Conservation (phyloP, 805 yeast genomes). For the Blastobotrys robertii region DNA sequence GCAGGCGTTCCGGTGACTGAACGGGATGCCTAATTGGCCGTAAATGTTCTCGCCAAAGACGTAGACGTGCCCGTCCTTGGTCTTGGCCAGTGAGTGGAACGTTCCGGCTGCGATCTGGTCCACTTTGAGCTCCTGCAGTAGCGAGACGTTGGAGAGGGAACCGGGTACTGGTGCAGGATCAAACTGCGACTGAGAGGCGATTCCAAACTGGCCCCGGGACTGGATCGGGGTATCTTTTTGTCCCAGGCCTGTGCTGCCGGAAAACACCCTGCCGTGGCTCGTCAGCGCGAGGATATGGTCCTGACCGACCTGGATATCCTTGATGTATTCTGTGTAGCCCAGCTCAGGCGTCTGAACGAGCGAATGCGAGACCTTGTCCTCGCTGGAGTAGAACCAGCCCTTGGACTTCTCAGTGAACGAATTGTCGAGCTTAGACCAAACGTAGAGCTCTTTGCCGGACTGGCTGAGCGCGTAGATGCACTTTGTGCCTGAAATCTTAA, state of each 20-base stretch:
- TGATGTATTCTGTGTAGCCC: constrained; percentile 39
- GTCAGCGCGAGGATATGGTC: constrained; percentile 61
- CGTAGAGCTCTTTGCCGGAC: constrained; percentile 30
- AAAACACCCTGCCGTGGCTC: constrained; percentile 48
- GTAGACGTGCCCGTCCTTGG: constrained; percentile 58
- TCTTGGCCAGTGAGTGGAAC: constrained; percentile 63
- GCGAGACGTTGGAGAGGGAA: constrained; percentile 43
- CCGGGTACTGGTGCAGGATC: constrained; percentile 42
- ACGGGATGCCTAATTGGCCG: constrained; percentile 78
- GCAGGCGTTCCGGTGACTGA: constrained; percentile 53
- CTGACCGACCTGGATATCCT: constrained; percentile 50
- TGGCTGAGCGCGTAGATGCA: constrained; percentile 34
- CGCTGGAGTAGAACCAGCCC: neutral
- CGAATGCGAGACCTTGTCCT: neutral
- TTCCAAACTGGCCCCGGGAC: constrained; percentile 72
- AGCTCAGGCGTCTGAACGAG: constrained; percentile 11
- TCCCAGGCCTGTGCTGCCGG: constrained; percentile 47
- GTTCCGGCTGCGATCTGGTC: constrained; percentile 61
- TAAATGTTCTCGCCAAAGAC: constrained; percentile 76
- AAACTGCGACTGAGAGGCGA: constrained; percentile 63
- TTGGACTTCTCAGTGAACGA: neutral
- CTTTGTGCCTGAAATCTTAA: constrained; percentile 43
- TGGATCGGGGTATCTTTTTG: constrained; percentile 5
- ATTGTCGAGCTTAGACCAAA: constrained; percentile 10
- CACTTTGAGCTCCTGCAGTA: constrained; percentile 44